These are phyloP conservation scores for Roridomyces roridus DNA, from an alignment of 768 basidiomycete species.

Conservation along the genomic window DNA sequence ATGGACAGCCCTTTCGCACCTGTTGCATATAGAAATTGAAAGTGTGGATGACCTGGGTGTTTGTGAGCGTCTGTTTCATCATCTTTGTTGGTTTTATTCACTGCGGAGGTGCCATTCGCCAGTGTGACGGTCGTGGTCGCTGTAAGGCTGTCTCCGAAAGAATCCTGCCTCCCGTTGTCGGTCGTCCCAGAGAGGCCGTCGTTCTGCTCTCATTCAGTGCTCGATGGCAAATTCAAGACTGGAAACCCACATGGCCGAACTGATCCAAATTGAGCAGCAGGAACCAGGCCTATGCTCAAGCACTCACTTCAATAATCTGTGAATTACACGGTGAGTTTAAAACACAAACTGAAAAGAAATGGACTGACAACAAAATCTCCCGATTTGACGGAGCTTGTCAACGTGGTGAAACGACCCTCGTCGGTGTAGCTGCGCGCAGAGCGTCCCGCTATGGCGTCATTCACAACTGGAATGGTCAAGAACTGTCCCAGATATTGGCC, in stretches of 20 bases:
- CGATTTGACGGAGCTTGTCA: slow-evolving; percentile 44
- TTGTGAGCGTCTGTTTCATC: too few relatives aligned
- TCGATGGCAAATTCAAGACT: neutral
- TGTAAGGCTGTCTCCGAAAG: slow-evolving; percentile 40
- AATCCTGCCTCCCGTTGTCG: slow-evolving; percentile 50
- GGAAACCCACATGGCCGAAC: neutral
- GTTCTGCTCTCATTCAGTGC: too few relatives aligned
- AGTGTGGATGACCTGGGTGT: too few relatives aligned
- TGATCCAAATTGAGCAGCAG: too few relatives aligned
- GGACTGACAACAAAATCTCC: slow-evolving; percentile 48
- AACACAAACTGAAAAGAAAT: slow-evolving; percentile 38
- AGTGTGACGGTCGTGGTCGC: slow-evolving; percentile 42
- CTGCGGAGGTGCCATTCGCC: slow-evolving; percentile 39
- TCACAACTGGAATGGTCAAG: slow-evolving; percentile 49
- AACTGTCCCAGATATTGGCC: slow-evolving; percentile 49
- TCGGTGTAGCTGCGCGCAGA: slow-evolving; percentile 55
- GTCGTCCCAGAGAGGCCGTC: slow-evolving; percentile 16
- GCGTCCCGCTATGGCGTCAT: slow-evolving; percentile 52
- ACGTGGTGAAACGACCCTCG: slow-evolving; percentile 50
- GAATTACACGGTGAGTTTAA: too few relatives aligned
- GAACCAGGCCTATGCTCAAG: slow-evolving; percentile 58
- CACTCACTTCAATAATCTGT: neutral
- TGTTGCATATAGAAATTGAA: slow-evolving; percentile 48
- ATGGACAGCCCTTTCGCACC: too few relatives aligned
- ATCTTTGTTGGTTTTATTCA: too few relatives aligned